Base-by-base conservation (phyloP, 2,329 filamentous ascomycete species). In the Curvularia sp. region DNA sequence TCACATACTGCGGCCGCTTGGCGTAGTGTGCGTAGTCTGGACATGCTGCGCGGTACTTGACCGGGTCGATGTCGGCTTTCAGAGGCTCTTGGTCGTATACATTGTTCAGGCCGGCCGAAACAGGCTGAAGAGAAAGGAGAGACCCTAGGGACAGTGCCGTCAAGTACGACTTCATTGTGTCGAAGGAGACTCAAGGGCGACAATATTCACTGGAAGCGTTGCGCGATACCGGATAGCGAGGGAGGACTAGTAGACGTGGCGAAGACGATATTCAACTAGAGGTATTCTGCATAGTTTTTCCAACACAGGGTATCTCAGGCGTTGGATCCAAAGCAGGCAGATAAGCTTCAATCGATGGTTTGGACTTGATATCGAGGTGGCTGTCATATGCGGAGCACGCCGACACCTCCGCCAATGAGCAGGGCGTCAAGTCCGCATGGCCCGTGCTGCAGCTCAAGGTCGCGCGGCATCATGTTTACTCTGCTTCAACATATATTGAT, bases 11-110 rank as follows among this genome's bases (percentile, higher is more conserved):
- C 5, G 76, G 78, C 55, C 82, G 73, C 61, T 79, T 81, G 1
- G 88, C 82, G 75, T 89, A 90, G 47, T 78, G 73, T 18, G 82
- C 81, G 74, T 90, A 91, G 72, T 90, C 86, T 1, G 89, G 89
- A 75, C 89, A 91, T 43, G 84, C 86, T 59, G 72, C 69, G 58
- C 66, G 70, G 60, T 76, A 77, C 53, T 74, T 77, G 26, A 66
- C 65, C 15, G 71, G 73, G 47, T 77, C 74, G 47, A 77, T 68
- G 3, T 61, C 62, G 10, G 55, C 58, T 49, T 51, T 64, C 26
- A 77, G 38, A 28, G 72, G 73, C 43, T 77, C 74, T 62, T 76
- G 75, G 3, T 63, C 44, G n/a, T 58, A 67, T 2, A 46, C 50
- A 20, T 59, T 55, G 28, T 58, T 49, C 24, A 63, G 38, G 39